Evolutionary conservation across 495 filamentous ascomycete species (phyloP).

Genomic region (Apiosordaria backusii): DNA sequence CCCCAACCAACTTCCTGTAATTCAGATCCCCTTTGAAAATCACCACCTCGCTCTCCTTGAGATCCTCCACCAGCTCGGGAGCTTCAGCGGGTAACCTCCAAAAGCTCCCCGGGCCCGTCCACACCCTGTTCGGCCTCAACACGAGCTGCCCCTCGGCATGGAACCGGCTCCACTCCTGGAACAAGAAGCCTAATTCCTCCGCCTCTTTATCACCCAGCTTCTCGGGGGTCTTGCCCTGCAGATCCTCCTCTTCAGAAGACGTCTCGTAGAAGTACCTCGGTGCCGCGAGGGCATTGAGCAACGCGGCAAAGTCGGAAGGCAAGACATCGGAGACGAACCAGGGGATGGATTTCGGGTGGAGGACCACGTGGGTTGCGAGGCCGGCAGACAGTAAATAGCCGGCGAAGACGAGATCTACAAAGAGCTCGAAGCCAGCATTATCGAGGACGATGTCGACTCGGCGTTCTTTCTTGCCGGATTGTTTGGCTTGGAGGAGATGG

Average conservation of each 20-base stretch:
- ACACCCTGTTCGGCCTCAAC: slow-evolving; percentile 79
- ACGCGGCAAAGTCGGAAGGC: slow-evolving; percentile 73
- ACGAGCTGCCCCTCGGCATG: slow-evolving; percentile 79
- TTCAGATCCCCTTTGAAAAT: slow-evolving; percentile 97
- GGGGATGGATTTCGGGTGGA: slow-evolving; percentile 89
- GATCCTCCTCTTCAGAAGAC: slow-evolving; percentile 60
- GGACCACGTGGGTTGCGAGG: slow-evolving; percentile 79
- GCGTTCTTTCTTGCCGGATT: slow-evolving; percentile 51
- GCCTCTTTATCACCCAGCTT: slow-evolving; percentile 65
- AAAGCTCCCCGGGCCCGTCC: slow-evolving; percentile 80
- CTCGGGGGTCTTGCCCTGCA: slow-evolving; percentile 50
- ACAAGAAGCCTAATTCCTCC: slow-evolving; percentile 68
- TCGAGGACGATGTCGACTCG: slow-evolving; percentile 91
- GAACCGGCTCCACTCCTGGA: slow-evolving; percentile 71
- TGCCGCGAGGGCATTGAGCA: slow-evolving; percentile 71
- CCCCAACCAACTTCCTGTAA: slow-evolving; percentile 84
- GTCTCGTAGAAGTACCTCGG: slow-evolving; percentile 73
- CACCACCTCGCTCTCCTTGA: slow-evolving; percentile 83
- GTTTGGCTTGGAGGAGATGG: slow-evolving; percentile 61
- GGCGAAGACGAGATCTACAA: slow-evolving; percentile 85
- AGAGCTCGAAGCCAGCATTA: slow-evolving; percentile 95
- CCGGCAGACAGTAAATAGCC: slow-evolving; percentile 80
- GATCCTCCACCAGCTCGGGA: slow-evolving; percentile 65
- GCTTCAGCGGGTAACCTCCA: slow-evolving; percentile 76
- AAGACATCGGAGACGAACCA: slow-evolving; percentile 98